These are phyloP conservation scores for Cochlearia excelsa DNA, from an alignment of 345 rosid genomes.

Conservation along the genomic window DNA sequence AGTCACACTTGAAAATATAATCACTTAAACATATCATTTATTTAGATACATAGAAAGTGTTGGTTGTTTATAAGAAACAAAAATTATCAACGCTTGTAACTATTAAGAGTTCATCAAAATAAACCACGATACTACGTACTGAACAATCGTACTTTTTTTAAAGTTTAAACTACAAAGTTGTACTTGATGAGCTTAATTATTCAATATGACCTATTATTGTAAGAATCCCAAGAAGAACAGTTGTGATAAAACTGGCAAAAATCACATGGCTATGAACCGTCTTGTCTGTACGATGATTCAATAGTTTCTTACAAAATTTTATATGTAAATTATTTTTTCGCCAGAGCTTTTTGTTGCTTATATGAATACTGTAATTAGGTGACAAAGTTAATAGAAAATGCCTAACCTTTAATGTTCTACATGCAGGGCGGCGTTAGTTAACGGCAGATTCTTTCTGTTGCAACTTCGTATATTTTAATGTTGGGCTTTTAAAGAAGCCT, in stretches of 20 bases:
- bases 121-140: neutral
- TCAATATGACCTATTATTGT: slow-evolving; percentile 15
- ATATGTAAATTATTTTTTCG: slow-evolving; percentile 11
- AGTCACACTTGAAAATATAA: too few relatives aligned
- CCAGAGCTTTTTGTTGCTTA: neutral
- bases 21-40: too few relatives aligned
- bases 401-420: neutral
- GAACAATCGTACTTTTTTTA: too few relatives aligned
- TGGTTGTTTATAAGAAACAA: too few relatives aligned
- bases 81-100: too few relatives aligned
- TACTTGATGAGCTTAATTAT: neutral
- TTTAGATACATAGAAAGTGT: too few relatives aligned
- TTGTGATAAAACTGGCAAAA: slow-evolving; percentile 28
- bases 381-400: too few relatives aligned
- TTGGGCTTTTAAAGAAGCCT: neutral
- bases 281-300: slow-evolving; percentile 31
- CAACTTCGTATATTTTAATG: neutral
- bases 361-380: too few relatives aligned
- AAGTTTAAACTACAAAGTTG: too few relatives aligned
- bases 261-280: slow-evolving; percentile 33
- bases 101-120: neutral
- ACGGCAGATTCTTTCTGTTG: slow-evolving; percentile 16
- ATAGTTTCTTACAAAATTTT: neutral
- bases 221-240: slow-evolving; percentile 28
- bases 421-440: neutral